Evolutionary conservation across 2,329 filamentous ascomycete species (phyloP).

Genomic region (Periconia sp.): DNA sequence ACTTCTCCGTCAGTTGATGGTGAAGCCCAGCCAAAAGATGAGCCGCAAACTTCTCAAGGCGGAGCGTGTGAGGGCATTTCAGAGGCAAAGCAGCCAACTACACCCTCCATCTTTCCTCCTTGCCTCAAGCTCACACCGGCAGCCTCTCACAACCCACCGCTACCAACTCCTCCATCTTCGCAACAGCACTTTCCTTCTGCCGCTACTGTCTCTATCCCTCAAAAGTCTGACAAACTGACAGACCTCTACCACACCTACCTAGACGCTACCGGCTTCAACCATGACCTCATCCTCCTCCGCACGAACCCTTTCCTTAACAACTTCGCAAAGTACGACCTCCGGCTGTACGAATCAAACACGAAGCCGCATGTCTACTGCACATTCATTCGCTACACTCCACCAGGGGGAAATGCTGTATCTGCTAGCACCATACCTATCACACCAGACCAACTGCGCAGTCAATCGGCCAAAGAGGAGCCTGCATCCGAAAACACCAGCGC

Average conservation of each 20-base stretch:
- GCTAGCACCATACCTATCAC: neutral
- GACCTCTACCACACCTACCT: conserved; percentile 66
- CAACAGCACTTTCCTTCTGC: neutral
- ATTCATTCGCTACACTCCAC: conserved; percentile 31
- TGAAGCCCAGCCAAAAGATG: neutral
- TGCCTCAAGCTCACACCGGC: conserved; percentile 1
- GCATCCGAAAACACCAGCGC: too few relatives aligned
- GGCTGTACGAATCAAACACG: conserved; percentile 40
- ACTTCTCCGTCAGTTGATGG: too few relatives aligned
- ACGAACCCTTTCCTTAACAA: conserved; percentile 53
- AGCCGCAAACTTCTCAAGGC: too few relatives aligned
- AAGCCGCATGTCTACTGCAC: conserved; percentile 39
- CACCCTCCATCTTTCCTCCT: conserved; percentile 3
- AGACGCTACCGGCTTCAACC: conserved; percentile 68
- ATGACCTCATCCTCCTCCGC: conserved; percentile 67
- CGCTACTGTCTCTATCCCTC: neutral
- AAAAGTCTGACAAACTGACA: conserved; percentile 39
- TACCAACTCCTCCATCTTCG: conserved; percentile 2
- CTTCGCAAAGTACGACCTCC: conserved; percentile 60
- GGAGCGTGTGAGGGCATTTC: too few relatives aligned
- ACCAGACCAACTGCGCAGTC: conserved; percentile 5
- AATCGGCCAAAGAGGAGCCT: conserved; percentile 23
- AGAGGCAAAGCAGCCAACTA: too few relatives aligned
- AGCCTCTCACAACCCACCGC: neutral
- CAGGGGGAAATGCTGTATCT: conserved; percentile 5